Percentiles rank a stretch among this genome's conserved stretches.
These are phyloP conservation scores for Conringia planisiliqua DNA, from an alignment of 345 rosid genomes.

Conservation along the genomic window DNA sequence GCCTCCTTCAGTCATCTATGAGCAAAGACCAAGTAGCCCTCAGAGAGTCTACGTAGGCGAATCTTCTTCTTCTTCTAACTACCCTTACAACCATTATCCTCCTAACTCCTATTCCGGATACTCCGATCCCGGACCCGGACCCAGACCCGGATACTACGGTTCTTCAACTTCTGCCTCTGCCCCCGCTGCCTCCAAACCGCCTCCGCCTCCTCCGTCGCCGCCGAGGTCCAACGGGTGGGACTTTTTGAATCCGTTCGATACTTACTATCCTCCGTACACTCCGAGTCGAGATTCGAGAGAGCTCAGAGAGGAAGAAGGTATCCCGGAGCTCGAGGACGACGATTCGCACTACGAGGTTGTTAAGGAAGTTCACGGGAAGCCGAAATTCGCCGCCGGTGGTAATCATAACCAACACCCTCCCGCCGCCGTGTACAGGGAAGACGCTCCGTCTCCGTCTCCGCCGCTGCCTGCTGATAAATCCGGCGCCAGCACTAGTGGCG, in stretches of 20 bases:
- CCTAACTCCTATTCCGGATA: slow-evolving; percentile 34
- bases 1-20: slow-evolving; percentile 58
- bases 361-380: slow-evolving; percentile 56
- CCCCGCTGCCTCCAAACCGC: slow-evolving; percentile 48
- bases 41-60: slow-evolving; percentile 60
- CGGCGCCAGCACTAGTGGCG: slow-evolving; percentile 21
- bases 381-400: slow-evolving; percentile 36
- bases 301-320: slow-evolving; percentile 85
- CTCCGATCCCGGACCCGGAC: slow-evolving; percentile 36
- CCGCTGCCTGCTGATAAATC: slow-evolving; percentile 21
- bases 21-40: slow-evolving; percentile 56
- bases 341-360: slow-evolving; percentile 61
- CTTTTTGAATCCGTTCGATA: slow-evolving; percentile 70
- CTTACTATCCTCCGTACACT: slow-evolving; percentile 42
- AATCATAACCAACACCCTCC: slow-evolving; percentile 30
- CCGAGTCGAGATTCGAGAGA: slow-evolving; percentile 74
- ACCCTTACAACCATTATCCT: slow-evolving; percentile 33
- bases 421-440: slow-evolving; percentile 29
- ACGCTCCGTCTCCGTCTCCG: slow-evolving; percentile 19
- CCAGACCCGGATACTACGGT: slow-evolving; percentile 38
- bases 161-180: slow-evolving; percentile 31
- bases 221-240: slow-evolving; percentile 73
- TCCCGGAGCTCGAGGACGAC: slow-evolving; percentile 94
- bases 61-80: slow-evolving; percentile 36
- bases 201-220: slow-evolving; percentile 87